A percentile compares a stretch with the other conserved stretches of the same genome.
Evolutionary conservation across 2,329 filamentous ascomycete species (phyloP).

Genomic region (Fusarium equiseti): DNA sequence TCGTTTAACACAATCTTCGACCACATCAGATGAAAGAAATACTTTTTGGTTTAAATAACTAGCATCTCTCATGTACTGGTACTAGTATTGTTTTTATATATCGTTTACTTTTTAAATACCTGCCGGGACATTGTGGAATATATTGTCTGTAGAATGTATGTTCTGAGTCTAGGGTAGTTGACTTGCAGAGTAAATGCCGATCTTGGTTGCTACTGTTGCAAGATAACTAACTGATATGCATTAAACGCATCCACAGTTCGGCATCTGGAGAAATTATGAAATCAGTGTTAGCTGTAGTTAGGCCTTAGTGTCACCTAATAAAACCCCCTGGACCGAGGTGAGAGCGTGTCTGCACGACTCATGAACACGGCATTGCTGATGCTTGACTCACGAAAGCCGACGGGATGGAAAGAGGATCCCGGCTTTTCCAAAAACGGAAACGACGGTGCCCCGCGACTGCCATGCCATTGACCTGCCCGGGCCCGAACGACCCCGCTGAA

Average conservation of each 20-base stretch:
- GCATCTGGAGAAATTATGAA: neutral
- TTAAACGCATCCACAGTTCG: neutral
- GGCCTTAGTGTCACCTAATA: neutral
- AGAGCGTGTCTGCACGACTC: slow-evolving; percentile 26
- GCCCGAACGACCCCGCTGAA: slow-evolving; percentile 32
- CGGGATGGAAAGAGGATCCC: neutral
- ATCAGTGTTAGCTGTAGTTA: neutral
- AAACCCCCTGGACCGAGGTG: neutral
- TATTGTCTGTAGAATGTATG: neutral
- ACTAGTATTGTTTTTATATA: neutral
- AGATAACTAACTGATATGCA: neutral
- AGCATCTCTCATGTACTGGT: accelerated
- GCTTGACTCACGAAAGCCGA: slow-evolving; percentile 31
- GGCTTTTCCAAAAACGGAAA: slow-evolving; percentile 33
- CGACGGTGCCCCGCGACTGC: slow-evolving; percentile 35
- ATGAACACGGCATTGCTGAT: slow-evolving; percentile 17
- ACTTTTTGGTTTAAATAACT: neutral
- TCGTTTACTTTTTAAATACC: neutral
- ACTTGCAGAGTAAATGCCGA: neutral
- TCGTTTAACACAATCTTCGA: neutral
- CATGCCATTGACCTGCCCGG: slow-evolving; percentile 14
- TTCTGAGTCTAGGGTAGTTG: neutral
- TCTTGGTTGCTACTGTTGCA: neutral
- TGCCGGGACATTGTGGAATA: neutral
- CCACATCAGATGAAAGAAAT: neutral